Evolutionary conservation across 345 rosid genomes (phyloP).

Genomic region (Lagerstroemia speciosa): DNA sequence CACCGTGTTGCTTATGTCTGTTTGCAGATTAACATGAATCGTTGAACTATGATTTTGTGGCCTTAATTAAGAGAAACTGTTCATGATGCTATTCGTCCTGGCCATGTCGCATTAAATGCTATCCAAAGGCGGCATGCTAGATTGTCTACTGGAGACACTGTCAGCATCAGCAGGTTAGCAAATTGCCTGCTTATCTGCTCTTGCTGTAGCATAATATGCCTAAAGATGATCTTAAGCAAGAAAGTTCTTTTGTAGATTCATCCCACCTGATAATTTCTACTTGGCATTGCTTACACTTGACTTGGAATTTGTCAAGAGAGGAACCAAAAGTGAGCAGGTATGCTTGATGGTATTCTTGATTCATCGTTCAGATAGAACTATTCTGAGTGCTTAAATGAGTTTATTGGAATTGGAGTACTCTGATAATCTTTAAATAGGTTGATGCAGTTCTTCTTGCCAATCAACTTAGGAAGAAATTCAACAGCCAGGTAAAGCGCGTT

Average conservation of each 20-base stretch:
- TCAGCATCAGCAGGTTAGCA: slow-evolving; percentile 59
- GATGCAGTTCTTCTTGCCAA: slow-evolving; percentile 81
- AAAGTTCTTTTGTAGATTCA: slow-evolving; percentile 37
- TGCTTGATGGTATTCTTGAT: slow-evolving; percentile 7
- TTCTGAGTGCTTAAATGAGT: slow-evolving; percentile 5
- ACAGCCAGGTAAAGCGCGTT: slow-evolving; percentile 49
- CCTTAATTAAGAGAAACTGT: slow-evolving; percentile 64
- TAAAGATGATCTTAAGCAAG: neutral
- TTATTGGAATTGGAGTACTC: neutral
- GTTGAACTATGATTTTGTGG: slow-evolving; percentile 3
- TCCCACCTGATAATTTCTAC: slow-evolving; percentile 68
- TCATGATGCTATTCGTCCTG: slow-evolving; percentile 54
- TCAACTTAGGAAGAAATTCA: slow-evolving; percentile 70
- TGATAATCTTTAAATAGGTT: slow-evolving; percentile 33
- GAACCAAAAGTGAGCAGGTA: slow-evolving; percentile 83
- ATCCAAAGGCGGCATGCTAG: slow-evolving; percentile 79
- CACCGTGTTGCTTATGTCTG: neutral
- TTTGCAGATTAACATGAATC: neutral
- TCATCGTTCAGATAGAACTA: slow-evolving; percentile 4
- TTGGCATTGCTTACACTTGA: slow-evolving; percentile 74
- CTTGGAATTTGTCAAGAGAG: slow-evolving; percentile 88
- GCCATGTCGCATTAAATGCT: slow-evolving; percentile 64
- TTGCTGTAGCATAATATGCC: neutral
- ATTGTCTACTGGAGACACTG: slow-evolving; percentile 72
- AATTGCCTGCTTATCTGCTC: neutral